A percentile compares a stretch with the other conserved stretches of the same genome.
Evolutionary conservation across 495 filamentous ascomycete genomes (phyloP).

Genomic region (Chaetomidium leptoderma): DNA sequence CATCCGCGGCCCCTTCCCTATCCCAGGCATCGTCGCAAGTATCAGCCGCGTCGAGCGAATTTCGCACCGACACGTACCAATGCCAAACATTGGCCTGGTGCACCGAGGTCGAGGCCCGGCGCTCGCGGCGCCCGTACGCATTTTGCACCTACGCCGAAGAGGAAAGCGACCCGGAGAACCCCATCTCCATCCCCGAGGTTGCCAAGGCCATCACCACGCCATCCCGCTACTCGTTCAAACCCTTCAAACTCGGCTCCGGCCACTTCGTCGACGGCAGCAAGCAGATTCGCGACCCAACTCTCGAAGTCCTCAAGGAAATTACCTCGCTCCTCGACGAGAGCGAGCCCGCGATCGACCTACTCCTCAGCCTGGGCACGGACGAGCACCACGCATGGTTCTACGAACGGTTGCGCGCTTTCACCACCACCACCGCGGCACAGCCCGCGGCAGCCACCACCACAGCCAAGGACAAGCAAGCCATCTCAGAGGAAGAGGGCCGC

Average conservation of each 20-base stretch:
- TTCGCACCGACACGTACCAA: conserved; percentile 28
- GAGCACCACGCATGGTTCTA: conserved; percentile 36
- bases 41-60: conserved; percentile 21
- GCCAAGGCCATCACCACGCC: conserved; percentile 36
- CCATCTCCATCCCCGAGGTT: conserved; percentile 32
- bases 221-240: conserved; percentile 29
- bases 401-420: conserved; percentile 22
- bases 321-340: conserved; percentile 21
- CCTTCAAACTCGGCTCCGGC: conserved; percentile 32
- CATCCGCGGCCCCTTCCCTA: background rate
- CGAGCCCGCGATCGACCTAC: conserved; percentile 27
- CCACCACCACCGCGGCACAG: too few species aligned
- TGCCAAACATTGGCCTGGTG: conserved; percentile 36
- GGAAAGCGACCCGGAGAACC: conserved; percentile 14
- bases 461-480: conserved; percentile 8
- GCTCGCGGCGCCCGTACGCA: conserved; percentile 26
- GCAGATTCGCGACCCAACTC: conserved; percentile 32
- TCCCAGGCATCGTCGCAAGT: conserved; percentile 10
- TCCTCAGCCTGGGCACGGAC: conserved; percentile 31
- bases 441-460: background rate
- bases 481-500: conserved; percentile 18
- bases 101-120: conserved; percentile 28
- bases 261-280: conserved; percentile 37
- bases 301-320: conserved; percentile 32
- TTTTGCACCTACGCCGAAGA: conserved; percentile 35